phyloP scores from a whole-genome alignment of 2,329 filamentous ascomycete species.

The Aspergillus fructus region DNA sequence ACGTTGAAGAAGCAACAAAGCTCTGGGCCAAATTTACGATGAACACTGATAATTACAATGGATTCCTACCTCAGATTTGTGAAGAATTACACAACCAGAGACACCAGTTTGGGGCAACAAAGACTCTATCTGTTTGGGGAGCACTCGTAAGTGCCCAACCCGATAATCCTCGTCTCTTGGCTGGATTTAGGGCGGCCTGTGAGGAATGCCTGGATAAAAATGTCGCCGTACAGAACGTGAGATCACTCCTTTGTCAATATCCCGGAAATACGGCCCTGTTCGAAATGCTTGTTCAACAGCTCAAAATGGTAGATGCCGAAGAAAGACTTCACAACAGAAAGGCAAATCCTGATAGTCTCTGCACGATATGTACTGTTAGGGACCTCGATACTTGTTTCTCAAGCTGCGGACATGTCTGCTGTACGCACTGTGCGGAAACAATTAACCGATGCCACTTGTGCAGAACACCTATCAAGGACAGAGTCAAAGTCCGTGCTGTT shows the following conservation, averaged over 20 bases:
- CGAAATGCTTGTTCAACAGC: neutral
- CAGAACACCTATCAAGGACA: neutral
- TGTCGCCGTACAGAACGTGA: neutral
- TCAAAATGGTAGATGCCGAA: neutral
- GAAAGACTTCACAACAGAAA: neutral
- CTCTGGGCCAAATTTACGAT: neutral
- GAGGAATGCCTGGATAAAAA: neutral
- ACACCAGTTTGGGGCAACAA: neutral
- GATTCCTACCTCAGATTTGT: neutral
- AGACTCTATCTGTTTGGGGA: neutral
- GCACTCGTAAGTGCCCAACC: neutral
- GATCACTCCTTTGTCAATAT: neutral
- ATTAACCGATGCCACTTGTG: neutral
- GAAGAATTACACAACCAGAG: neutral
- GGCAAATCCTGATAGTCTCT: neutral
- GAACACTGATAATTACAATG: neutral
- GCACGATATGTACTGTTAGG: slow-evolving; percentile 1
- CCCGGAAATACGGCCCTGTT: neutral
- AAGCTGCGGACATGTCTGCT: slow-evolving; percentile 4
- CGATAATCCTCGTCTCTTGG: neutral
- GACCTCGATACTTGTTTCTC: slow-evolving; percentile 2
- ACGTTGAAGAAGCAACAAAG: neutral
- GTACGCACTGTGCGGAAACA: neutral
- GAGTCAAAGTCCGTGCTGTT: slow-evolving; percentile 4
- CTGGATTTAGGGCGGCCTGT: neutral